These are phyloP conservation scores for Pseudovirgaria hyperparasitica DNA, from an alignment of 2,329 filamentous ascomycete species.

Conservation along the genomic window DNA sequence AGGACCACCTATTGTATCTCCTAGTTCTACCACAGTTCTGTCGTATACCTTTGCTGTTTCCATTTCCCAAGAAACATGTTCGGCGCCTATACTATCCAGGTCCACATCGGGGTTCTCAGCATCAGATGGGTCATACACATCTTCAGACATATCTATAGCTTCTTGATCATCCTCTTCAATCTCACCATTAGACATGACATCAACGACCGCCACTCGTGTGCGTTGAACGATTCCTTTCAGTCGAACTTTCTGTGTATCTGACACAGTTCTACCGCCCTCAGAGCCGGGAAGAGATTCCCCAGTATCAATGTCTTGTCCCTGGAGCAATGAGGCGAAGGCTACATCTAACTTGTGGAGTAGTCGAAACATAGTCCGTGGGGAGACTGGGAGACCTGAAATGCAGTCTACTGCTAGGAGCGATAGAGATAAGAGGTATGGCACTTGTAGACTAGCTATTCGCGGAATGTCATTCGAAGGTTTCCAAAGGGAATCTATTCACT, in stretches of 20 bases:
- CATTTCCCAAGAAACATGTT: conserved; percentile 41
- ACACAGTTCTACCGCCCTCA: conserved; percentile 46
- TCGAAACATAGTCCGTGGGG: conserved; percentile 54
- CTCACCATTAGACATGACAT: conserved; percentile 47
- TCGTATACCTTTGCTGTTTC: conserved; percentile 69
- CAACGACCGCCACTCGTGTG: conserved; percentile 57
- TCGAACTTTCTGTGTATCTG: conserved; percentile 81
- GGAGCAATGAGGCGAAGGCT: conserved; percentile 65
- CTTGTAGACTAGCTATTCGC: conserved; percentile 46
- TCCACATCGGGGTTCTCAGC: conserved; percentile 14
- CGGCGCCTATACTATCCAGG: conserved; percentile 7
- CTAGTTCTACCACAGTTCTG: conserved; percentile 61
- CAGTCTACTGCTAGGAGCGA: conserved; percentile 61
- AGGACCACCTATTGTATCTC: conserved; percentile 47
- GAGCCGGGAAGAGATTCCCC: conserved; percentile 59
- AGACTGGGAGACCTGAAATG: conserved; percentile 57
- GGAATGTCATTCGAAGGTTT: neutral
- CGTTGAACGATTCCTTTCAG: conserved; percentile 71
- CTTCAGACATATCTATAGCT: conserved; percentile 17
- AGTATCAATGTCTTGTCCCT: conserved; percentile 53
- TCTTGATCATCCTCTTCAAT: conserved; percentile 25
- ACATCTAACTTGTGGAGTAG: conserved; percentile 69
- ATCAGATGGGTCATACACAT: conserved; percentile 36
- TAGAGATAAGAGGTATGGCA: conserved; percentile 70
- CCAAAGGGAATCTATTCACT: conserved; percentile 18